These are phyloP conservation scores for Pythium phragmitis DNA, from an alignment of 352 stramenopile genomes.

Conservation along the genomic window DNA sequence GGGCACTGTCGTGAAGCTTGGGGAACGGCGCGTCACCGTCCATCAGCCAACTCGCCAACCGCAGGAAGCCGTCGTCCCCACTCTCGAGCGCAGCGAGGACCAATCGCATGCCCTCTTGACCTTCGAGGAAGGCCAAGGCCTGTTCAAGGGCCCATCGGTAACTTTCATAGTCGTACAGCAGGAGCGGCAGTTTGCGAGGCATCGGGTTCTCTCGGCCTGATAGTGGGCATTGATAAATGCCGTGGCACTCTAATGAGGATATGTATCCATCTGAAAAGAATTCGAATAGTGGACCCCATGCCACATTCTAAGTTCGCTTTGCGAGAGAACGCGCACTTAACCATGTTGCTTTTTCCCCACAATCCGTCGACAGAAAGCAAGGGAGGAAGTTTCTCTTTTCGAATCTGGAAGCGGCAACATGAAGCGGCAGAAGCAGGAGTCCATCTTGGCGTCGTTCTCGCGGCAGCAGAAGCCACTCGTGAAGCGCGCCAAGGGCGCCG, in stretches of 20 bases:
- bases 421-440: slow-evolving; percentile 33
- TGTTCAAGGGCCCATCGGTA: neutral
- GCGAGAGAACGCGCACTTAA: too few species aligned
- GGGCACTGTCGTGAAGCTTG: neutral
- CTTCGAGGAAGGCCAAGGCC: neutral
- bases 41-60: neutral
- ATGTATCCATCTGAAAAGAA: neutral
- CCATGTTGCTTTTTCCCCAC: too few species aligned
- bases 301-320: too few species aligned
- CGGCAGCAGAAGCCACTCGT: slow-evolving; percentile 32
- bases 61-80: neutral
- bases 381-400: neutral
- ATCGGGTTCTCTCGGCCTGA: neutral
- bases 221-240: neutral
- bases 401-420: slow-evolving; percentile 11
- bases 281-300: neutral
- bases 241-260: neutral
- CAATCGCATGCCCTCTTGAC: neutral
- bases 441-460: slow-evolving; percentile 30
- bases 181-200: neutral
- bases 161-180: neutral
- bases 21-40: slow-evolving; percentile 2
- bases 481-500: slow-evolving; percentile 25
- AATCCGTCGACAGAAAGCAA: too few species aligned
- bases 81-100: neutral